Evolutionary conservation across 208 protist genomes (phyloP).

Genomic region (Blastocrithidia nonstop): DNA sequence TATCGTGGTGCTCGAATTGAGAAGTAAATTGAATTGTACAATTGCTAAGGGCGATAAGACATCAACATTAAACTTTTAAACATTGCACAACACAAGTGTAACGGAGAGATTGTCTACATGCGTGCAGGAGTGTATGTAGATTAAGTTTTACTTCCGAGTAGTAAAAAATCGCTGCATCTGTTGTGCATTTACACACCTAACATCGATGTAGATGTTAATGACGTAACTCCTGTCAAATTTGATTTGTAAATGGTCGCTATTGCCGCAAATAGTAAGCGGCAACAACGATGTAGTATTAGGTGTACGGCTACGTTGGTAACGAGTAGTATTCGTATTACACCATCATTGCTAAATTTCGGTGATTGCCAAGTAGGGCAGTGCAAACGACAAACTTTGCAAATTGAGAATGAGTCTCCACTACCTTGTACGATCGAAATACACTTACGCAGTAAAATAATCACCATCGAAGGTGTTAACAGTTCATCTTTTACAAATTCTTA

Average conservation of each 20-base stretch:
- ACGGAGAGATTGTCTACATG: constrained; percentile 35
- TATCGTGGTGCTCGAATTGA: constrained; percentile 46
- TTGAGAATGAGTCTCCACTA: constrained; percentile 71
- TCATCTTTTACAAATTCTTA: constrained; percentile 7
- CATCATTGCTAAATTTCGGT: constrained; percentile 62
- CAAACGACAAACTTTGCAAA: constrained; percentile 44
- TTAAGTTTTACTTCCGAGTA: constrained; percentile 26
- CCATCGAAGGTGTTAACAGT: constrained; percentile 37
- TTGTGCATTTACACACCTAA: constrained; percentile 42
- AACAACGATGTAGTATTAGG: constrained; percentile 40
- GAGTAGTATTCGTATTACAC: constrained; percentile 56
- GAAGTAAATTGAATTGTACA: constrained; percentile 19
- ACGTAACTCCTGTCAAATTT: constrained; percentile 46
- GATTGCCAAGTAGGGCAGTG: constrained; percentile 70
- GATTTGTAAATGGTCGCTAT: constrained; percentile 46
- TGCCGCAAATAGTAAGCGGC: constrained; percentile 8
- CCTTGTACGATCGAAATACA: constrained; percentile 48
- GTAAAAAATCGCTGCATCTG: constrained; percentile 21
- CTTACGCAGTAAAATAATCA: constrained; percentile 78
- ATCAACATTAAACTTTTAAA: constrained; percentile 26
- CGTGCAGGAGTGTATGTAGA: constrained; percentile 27
- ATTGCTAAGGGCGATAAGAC: constrained; percentile 32
- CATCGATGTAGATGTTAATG: constrained; percentile 30
- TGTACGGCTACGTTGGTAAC: constrained; percentile 66
- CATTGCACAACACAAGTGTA: constrained; percentile 22